Conservation (phyloP, 1,139 yeast genomes). For the Trichomonascaceae sp. region DNA sequence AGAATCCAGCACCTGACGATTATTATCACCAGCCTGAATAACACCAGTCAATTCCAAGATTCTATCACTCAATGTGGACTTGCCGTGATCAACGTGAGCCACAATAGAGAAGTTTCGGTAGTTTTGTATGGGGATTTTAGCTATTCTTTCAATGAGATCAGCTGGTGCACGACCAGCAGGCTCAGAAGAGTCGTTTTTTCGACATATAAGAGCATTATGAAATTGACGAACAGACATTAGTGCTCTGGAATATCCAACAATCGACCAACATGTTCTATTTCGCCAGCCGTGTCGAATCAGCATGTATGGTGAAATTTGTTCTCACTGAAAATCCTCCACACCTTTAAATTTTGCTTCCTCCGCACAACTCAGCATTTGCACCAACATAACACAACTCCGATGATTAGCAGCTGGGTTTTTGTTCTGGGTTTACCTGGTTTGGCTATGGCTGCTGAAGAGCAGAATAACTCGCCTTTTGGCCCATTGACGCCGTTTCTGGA, state of each 20-base stretch:
- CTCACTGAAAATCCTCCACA: background rate
- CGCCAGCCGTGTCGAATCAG: background rate
- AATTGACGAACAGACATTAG: background rate
- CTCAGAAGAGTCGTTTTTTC: slow-evolving; percentile 5
- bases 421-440: background rate
- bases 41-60: slow-evolving; percentile 85
- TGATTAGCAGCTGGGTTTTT: background rate
- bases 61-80: slow-evolving; percentile 85
- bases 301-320: background rate
- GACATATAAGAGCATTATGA: background rate
- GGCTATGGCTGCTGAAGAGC: background rate
- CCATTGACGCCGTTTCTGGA: slow-evolving; percentile 1
- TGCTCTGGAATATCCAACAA: background rate
- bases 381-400: background rate
- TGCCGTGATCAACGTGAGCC: slow-evolving; percentile 98
- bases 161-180: slow-evolving; percentile 4
- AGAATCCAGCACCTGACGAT: slow-evolving; percentile 84
- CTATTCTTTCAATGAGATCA: slow-evolving; percentile 46
- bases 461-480: background rate
- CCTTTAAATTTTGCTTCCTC: background rate
- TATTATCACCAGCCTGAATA: slow-evolving; percentile 64
- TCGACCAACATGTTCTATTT: background rate
- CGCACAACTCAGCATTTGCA: background rate
- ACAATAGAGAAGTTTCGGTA: slow-evolving; percentile 90
- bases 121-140: slow-evolving; percentile 69